Base-by-base conservation (phyloP, 306 rosid species). In the Dalbergia cultrata region DNA sequence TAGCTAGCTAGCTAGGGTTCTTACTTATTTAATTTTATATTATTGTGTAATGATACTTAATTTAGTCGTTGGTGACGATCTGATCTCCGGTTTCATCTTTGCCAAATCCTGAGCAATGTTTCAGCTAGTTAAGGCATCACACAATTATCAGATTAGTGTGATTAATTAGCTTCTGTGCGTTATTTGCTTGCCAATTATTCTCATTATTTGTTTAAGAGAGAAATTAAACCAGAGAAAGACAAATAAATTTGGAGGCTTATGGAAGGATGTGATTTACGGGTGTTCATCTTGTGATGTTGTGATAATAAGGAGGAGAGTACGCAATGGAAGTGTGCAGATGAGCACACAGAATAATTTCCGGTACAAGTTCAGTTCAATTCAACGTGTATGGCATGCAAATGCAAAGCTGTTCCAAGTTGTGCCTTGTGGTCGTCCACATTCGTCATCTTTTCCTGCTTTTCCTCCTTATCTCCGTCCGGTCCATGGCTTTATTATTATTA, bases 401-500 rank as follows among this genome's bases (percentile, higher is more conserved):
- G 85, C 74, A 69, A 72, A 86, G 72, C 64, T 79, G 80, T 79
- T 86, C 74, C 9, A 56, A 18, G 61, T 80, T 72, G 2, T 47
- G 70, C 35, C 47, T 47, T 39, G 66, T 81, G 70, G 75, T 39
- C 50, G 52, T 83, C 82, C 82, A 74, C 87, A 87, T 77, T 60
- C 88, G 89, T 90, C 95, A 62, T 82, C 67, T 67, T 84, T 53
- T 79, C 81, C 86, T 77, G 39, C 19, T 76, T 78, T 70, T 75
- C 33, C 74, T 86, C 88, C 80, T 65, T 78, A 63, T 60, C 89
- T 77, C 84, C 84, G 84, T 37, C 41, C 5, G 7, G 7, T 37
- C 7, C 7, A 37, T 37, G 7, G 7, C 7, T 59, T 64, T 31
- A 6, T 35, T 65, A 66, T 68, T 64, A 80, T 79, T 74, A 54